Evolutionary conservation across 1,139 yeast species (phyloP), one percentile per base, ranked within the genome.

Genomic region (Sugiyamaella neomexicana): DNA sequence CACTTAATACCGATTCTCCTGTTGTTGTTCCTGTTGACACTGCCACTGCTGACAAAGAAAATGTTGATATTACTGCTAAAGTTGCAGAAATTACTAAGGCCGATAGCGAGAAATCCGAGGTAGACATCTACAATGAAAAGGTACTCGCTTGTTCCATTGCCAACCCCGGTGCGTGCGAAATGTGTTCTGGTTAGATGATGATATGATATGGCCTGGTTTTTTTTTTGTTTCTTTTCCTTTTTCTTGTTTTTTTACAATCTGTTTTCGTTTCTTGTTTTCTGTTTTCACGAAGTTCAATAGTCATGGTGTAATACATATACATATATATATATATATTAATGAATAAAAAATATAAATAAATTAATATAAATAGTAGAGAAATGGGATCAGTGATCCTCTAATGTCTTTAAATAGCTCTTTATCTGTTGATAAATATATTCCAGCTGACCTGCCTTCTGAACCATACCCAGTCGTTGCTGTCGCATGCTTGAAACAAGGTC

Each of bases 131-230:
- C 80, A 89, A 93, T 72, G 87, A 96, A 34, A 85, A 90, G 75
- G 98, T 86, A 43, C 82, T 93, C 74, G 97, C 97, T 42, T 93
- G 99, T 78, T 96, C 98, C 54, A 90, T 93, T 72, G 84, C 87
- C 72, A 93, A 93, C 76, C 97, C 97, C 57, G 98, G 89, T 74
- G 83, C 98, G 47, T 93, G 99, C 76, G 93, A 93, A 70, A 93
- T 93, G 99, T 93, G 99, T 79, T 91, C 98, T 60, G 98, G 98
- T 77, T 93, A 77, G 74, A 13, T 34, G 37, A 45, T 20, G 47
- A 12, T 25, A 23, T 43, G 44, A 46, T 39, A 29, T 53, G 25
- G 48, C 10, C 23, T 16, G 31, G 25, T 43, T 23, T 40, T 37
- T 34, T 27, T 41, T 50, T 23, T 41, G 41, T 45, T 36, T 32